Base-by-base conservation (phyloP, 257 asterid genomes). In the Verbascum thapsus region DNA sequence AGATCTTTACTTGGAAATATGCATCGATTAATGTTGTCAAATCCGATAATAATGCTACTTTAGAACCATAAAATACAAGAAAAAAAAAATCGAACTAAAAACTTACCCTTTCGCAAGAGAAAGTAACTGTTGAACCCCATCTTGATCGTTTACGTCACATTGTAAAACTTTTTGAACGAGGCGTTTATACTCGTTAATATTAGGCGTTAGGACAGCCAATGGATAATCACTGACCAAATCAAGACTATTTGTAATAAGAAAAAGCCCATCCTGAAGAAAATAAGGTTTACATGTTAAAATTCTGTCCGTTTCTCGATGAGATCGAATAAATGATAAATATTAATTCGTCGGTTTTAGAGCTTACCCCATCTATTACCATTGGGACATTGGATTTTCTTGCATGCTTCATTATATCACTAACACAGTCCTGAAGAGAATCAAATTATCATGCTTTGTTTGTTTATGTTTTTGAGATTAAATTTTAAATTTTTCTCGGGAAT, bases 351-450 rank as follows among this genome's bases (percentile, higher is more conserved):
- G 42, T 30, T 45, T 57, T 17, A 60, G 44, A 49, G 72, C 88
- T 74, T 85, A 94, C 99, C 83, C 97, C 99, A 52, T 94, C 99
- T 62, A 94, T 77, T 44, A 90, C 90, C 86, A 94, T 87, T 17
- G 99, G 99, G 45, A 90, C 87, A 74, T 82, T 90, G 67, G 85
- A 81, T 70, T 76, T 64, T 82, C 81, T 85, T 34, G 96, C 99
- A 62, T 67, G 92, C 84, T 80, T 90, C 88, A 90, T 87, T 78
- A 94, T 90, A 61, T 82, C 74, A 74, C 91, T 78, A 65, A 94
- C 99, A 70, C 96, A 90, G 67, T 85, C 95, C 97, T 89, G 88
- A 30, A 75, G 63, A 74, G 39, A 71, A 62, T 22, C 39, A 26
- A 26, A 26, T 26, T 26, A 1, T 26, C n/a, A n/a, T n/a, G n/a